Percentiles rank a stretch among this genome's conserved stretches.
phyloP scores from a whole-genome alignment of 2,329 filamentous ascomycete genomes.

The Phoma sp. region DNA sequence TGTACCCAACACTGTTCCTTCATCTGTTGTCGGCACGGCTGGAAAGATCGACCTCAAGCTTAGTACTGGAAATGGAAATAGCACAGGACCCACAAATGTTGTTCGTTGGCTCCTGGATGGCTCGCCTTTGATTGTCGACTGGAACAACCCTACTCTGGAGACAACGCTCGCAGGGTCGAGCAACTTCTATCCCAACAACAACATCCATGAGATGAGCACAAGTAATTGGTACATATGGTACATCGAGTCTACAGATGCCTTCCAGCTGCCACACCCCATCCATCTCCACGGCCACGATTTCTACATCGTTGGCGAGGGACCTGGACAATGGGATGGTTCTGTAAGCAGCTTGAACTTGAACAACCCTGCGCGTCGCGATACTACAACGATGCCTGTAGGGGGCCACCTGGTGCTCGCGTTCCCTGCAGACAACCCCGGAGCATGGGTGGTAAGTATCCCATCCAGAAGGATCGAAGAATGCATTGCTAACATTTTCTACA shows the following conservation, averaged over 20 bases:
- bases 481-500: neutral
- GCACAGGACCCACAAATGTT: constrained; percentile 36
- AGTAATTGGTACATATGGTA: constrained; percentile 56
- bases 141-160: constrained; percentile 52
- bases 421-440: constrained; percentile 59
- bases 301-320: constrained; percentile 48
- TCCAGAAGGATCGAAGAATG: too few species aligned
- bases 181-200: constrained; percentile 33
- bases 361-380: constrained; percentile 50
- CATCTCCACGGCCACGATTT: constrained; percentile 53
- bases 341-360: constrained; percentile 41
- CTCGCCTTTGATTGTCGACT: constrained; percentile 48
- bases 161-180: constrained; percentile 48
- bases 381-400: constrained; percentile 42
- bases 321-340: constrained; percentile 43
- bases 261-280: constrained; percentile 49
- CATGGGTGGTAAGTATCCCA: constrained; percentile 31
- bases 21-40: constrained; percentile 33
- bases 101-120: constrained; percentile 53
- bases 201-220: constrained; percentile 37
- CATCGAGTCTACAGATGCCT: constrained; percentile 49
- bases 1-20: constrained; percentile 50
- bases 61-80: constrained; percentile 21
- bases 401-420: constrained; percentile 60
- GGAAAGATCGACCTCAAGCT: constrained; percentile 39